A percentile compares a stretch with the other conserved stretches of the same genome.
Evolutionary conservation across 352 stramenopile species (phyloP).

Genomic region (Halophytophthora batemanensis): DNA sequence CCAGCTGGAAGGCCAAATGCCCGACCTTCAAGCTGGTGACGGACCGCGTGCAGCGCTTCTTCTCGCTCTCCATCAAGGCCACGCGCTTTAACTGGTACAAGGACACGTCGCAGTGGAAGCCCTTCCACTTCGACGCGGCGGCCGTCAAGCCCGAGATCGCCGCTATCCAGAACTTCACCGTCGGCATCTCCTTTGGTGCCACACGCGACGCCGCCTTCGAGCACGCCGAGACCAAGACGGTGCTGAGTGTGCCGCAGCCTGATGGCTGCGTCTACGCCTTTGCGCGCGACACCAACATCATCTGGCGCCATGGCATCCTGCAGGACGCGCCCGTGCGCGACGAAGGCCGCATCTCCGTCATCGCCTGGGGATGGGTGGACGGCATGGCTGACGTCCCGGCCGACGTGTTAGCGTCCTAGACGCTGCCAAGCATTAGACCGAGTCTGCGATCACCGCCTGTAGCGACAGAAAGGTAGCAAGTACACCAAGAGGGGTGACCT

Average conservation of each 20-base stretch:
- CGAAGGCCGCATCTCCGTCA: conserved; percentile 93
- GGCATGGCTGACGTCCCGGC: conserved; percentile 43
- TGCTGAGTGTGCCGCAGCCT: conserved; percentile 91
- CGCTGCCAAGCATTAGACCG: no score
- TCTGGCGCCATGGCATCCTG: conserved; percentile 92
- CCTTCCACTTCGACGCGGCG: conserved; percentile 91
- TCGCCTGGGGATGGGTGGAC: conserved; percentile 90
- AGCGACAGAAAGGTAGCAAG: no score
- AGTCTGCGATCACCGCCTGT: no score
- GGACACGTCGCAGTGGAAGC: conserved; percentile 92
- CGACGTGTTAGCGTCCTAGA: no score
- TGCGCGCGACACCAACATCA: conserved; percentile 91
- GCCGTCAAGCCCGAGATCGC: conserved; percentile 93
- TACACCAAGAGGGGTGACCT: not conserved
- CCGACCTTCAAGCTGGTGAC: conserved; percentile 83
- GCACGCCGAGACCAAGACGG: conserved; percentile 72
- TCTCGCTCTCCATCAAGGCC: conserved; percentile 84
- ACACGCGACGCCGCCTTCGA: conserved; percentile 92
- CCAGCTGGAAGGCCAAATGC: conserved; percentile 66
- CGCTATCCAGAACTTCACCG: conserved; percentile 93
- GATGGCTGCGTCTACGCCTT: conserved; percentile 94
- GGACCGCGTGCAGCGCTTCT: conserved; percentile 84
- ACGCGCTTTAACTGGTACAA: conserved; percentile 96
- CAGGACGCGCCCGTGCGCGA: conserved; percentile 77
- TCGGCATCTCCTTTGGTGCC: conserved; percentile 92